Base-by-base conservation (phyloP, 73 alveolate species). In the Paramecium sonneborni region DNA sequence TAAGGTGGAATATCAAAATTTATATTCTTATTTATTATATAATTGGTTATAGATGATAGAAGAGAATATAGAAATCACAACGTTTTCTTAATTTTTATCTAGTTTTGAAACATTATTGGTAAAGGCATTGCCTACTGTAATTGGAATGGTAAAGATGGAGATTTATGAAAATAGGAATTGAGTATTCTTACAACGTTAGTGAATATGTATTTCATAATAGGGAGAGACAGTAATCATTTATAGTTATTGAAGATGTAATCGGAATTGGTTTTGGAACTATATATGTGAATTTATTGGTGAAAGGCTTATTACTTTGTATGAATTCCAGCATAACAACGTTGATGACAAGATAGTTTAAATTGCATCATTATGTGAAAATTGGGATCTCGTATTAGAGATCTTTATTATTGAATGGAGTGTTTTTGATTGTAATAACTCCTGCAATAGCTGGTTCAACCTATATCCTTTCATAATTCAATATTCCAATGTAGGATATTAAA, bases 191-290 rank as follows among this genome's bases (percentile, higher is more conserved):
- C 85, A 67, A 30, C 85, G n/a, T 14, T 67, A 6, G 46, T 67
- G 46, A 67, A 67, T 24, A 67, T 67, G 85, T 67, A 67, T 67
- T 67, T 32, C 52, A 67, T 67, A 12, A 67, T 28, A 30, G 85
- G 85, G n/a, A 67, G 85, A 67, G 46, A 28, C 9, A 34, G 46
- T 28, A 34, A 6, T 32, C 23, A 67, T 67, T 10, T 28, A 24
- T 14, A 11, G 3, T 34, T 28, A 67, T 67, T 67, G 85, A 67
- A 67, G 85, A 67, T 67, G 85, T 67, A 21, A 67, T 67, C 23
- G 85, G 85, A 14, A 67, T 67, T 21, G 85, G 85, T 14, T 67
- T 67, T 67, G 85, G 85, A 10, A 34, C 85, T 21, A 67, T 67
- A 67, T 67, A 67, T 67, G 85, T n/a, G 24, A 67, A 67, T 67